Base-by-base conservation (phyloP, 2,329 filamentous ascomycete genomes). In the Zopfia rhizophila region DNA sequence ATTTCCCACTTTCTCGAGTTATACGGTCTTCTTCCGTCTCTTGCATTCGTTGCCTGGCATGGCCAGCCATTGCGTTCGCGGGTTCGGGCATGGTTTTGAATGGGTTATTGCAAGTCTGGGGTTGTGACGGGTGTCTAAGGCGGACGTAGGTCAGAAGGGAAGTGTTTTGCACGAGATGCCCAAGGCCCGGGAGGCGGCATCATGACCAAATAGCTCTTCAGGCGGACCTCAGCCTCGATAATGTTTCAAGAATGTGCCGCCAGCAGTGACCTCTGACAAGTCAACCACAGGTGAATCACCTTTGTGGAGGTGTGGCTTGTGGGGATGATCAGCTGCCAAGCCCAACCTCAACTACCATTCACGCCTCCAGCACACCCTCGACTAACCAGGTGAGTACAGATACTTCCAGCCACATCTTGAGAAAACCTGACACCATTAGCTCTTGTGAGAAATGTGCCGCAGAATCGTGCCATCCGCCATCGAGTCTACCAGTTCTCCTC, bases 11-110 rank as follows among this genome's bases (percentile, higher is more conserved):
- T 21, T 39, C 45, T 47, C 68, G 63, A 32, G 66, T 67, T 23
- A 62, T 58, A 27, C 55, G 61, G 32, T 71, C 68, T 48, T 66
- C 55, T 52, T 70, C 61, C 24, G 54, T 62, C 50, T 72, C 61
- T 55, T 66, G 56, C 48, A 59, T 52, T 30, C 45, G 56, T 49
- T 69, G 62, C 32, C 54, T 62, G 51, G 58, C 59, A 43, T 57
- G 55, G 59, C 57, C 60, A 52, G 65, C 66, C 56, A 63, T 55
- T 24, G 58, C 63, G 25, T 37, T 46, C 4, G 52, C 57, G 52
- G 63, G 50, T 51, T 57, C 51, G 14, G 45, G 54, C 13, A 51
- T 48, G 62, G 68, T 70, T 58, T 60, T 68, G 56, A 60, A 45
- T n/a, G n/a, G 47, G 45, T 31, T 45, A 40, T 7, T 38, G 27